Conservation (phyloP, 2,329 filamentous ascomycete genomes). For the Penicillium sp. region DNA sequence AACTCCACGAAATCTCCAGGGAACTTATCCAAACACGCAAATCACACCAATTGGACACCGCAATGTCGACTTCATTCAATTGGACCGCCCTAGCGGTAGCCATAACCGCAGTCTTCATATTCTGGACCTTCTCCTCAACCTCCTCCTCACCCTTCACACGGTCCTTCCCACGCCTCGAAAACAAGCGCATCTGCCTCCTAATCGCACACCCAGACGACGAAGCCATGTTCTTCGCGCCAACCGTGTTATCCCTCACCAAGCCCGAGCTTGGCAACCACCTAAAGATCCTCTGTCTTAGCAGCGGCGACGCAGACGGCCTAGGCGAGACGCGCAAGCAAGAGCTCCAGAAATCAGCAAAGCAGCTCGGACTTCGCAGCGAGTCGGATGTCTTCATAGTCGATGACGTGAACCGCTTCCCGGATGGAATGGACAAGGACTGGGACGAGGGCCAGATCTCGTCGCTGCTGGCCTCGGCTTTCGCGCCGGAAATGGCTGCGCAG, state of each 20-base stretch:
- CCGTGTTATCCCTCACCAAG: constrained; percentile 76
- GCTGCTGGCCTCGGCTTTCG: constrained; percentile 71
- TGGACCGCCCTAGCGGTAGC: constrained; percentile 30
- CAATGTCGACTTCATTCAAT: constrained; percentile 22
- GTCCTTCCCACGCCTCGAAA: constrained; percentile 60
- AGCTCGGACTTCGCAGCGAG: constrained; percentile 69
- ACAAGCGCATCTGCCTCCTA: constrained; percentile 85
- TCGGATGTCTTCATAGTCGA: constrained; percentile 86
- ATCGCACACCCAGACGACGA: constrained; percentile 98
- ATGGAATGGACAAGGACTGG: constrained; percentile 84
- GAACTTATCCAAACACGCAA: neutral
- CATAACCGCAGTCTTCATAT: constrained; percentile 42
- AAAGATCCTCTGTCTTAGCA: constrained; percentile 90
- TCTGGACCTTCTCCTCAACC: constrained; percentile 43
- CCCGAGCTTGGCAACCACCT: constrained; percentile 83
- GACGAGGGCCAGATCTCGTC: constrained; percentile 65
- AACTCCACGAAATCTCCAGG: neutral
- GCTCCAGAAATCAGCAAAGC: constrained; percentile 72
- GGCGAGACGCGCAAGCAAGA: constrained; percentile 81
- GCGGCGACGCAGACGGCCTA: constrained; percentile 81
- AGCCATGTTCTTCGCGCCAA: constrained; percentile 98
- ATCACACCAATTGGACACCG: neutral
- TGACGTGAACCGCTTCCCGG: constrained; percentile 71
- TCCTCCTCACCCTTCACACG: constrained; percentile 37
- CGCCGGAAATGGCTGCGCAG: constrained; percentile 53